These are phyloP conservation scores for Kluyveromyces marxianus DNA, from an alignment of 1,139 yeast genomes.

Conservation along the genomic window DNA sequence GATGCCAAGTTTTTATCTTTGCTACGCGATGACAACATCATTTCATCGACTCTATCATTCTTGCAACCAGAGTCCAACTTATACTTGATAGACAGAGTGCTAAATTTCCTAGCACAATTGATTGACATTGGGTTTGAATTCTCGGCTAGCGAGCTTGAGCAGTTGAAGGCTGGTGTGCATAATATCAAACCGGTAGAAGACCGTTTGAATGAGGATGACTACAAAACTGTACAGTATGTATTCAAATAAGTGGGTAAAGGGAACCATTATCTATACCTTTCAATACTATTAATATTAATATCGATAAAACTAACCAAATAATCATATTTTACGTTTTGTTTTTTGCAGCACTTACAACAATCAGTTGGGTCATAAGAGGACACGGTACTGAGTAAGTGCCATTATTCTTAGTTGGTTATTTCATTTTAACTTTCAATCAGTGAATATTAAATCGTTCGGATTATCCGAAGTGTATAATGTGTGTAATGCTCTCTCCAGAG, in stretches of 20 bases:
- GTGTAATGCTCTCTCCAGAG: slow-evolving; percentile 39
- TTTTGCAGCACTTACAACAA: neutral
- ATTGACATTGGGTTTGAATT: slow-evolving; percentile 42
- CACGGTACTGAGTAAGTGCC: neutral
- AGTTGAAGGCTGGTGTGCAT: slow-evolving; percentile 37
- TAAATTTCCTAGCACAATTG: slow-evolving; percentile 47
- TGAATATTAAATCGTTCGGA: slow-evolving; percentile 37
- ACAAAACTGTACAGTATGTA: slow-evolving; percentile 43
- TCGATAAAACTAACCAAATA: too few relatives aligned
- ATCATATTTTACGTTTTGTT: neutral
- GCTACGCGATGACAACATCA: slow-evolving; percentile 38
- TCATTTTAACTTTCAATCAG: slow-evolving; percentile 7
- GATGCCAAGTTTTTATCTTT: slow-evolving; percentile 31
- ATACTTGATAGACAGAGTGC: slow-evolving; percentile 53
- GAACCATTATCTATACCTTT: neutral
- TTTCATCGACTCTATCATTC: slow-evolving; percentile 33
- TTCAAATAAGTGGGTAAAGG: slow-evolving; percentile 25
- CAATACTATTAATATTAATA: neutral
- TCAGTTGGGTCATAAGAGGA: neutral
- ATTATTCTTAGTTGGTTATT: neutral
- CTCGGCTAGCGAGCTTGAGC: slow-evolving; percentile 38
- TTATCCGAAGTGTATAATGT: slow-evolving; percentile 44
- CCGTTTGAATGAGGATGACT: slow-evolving; percentile 47
- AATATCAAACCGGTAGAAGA: slow-evolving; percentile 40
- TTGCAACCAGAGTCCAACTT: slow-evolving; percentile 40